These are phyloP conservation scores for Lactarius trivialis DNA, from an alignment of 768 basidiomycete species.

Conservation along the genomic window DNA sequence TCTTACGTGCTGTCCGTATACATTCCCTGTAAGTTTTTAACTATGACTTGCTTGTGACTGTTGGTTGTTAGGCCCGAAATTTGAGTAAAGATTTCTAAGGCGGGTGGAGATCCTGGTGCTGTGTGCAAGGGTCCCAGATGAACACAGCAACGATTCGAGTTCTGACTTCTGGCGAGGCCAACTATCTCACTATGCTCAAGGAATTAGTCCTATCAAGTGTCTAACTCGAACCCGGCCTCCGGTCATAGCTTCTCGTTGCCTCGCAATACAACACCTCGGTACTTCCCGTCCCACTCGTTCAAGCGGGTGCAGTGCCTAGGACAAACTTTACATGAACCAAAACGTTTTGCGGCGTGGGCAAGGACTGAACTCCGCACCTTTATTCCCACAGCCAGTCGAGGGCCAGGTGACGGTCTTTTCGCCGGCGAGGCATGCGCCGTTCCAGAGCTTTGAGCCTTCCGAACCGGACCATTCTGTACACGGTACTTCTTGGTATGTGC, in stretches of 20 bases:
- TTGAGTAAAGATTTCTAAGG: no score
- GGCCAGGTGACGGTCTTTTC: conserved; percentile 49
- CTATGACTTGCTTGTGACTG: neutral
- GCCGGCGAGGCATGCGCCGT: conserved; percentile 45
- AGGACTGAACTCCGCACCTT: conserved; percentile 32
- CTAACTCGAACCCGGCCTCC: neutral
- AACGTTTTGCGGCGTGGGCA: neutral
- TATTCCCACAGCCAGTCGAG: conserved; percentile 45
- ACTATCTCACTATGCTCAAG: neutral
- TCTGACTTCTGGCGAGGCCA: neutral
- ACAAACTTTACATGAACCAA: neutral
- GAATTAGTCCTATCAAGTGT: neutral
- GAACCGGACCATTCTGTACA: conserved; percentile 53
- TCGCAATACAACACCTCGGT: neutral
- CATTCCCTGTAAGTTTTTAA: no score
- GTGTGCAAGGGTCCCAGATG: conserved; percentile 20
- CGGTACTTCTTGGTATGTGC: conserved; percentile 47
- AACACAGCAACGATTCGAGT: conserved; percentile 15
- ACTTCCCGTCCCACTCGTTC: neutral
- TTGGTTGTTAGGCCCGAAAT: neutral
- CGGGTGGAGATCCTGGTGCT: neutral
- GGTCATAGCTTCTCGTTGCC: neutral
- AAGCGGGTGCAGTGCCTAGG: conserved; percentile 7
- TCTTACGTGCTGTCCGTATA: neutral
- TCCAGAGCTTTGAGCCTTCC: conserved; percentile 40